Conservation (phyloP, 768 basidiomycete genomes). For the Boletus insuetus region DNA sequence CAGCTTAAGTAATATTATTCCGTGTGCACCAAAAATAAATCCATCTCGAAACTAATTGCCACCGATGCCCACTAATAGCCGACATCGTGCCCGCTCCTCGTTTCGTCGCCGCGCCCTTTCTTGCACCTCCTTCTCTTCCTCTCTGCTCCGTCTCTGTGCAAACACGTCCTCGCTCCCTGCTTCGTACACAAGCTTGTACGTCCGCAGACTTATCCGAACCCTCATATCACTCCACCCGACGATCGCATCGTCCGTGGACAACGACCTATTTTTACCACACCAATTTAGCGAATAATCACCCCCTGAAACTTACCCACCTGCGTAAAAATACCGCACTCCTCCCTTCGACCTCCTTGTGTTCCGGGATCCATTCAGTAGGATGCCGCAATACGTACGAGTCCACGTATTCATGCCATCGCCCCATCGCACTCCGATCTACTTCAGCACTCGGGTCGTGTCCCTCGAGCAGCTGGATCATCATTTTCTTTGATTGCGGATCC, state of each 20-base stretch:
- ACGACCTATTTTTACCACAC: constrained; percentile 46
- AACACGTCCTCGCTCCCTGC: constrained; percentile 58
- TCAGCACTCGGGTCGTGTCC: constrained; percentile 63
- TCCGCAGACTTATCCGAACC: constrained; percentile 55
- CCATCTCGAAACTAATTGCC: not conserved
- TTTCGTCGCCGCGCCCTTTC: constrained; percentile 44
- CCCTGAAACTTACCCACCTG: constrained; percentile 43
- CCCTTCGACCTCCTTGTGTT: constrained; percentile 31
- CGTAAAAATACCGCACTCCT: constrained; percentile 50
- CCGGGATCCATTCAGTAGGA: constrained; percentile 69
- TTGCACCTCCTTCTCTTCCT: constrained; percentile 34
- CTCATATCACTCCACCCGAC: constrained; percentile 23
- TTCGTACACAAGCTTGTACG: constrained; percentile 72
- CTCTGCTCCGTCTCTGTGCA: constrained; percentile 36
- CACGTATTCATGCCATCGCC: constrained; percentile 73
- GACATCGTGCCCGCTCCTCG: constrained; percentile 55
- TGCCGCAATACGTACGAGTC: constrained; percentile 69
- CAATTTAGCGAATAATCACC: not conserved
- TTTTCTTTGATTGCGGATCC: constrained; percentile 52
- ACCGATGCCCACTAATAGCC: constrained; percentile 11
- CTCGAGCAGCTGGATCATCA: constrained; percentile 61
- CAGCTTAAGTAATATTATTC: constrained; percentile 8
- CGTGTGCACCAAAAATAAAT: constrained; percentile 15
- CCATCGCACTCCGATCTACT: constrained; percentile 45
- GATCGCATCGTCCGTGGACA: constrained; percentile 35